phyloP scores from a whole-genome alignment of 2,329 filamentous ascomycete species.

The Tolypocladium tropicale region DNA sequence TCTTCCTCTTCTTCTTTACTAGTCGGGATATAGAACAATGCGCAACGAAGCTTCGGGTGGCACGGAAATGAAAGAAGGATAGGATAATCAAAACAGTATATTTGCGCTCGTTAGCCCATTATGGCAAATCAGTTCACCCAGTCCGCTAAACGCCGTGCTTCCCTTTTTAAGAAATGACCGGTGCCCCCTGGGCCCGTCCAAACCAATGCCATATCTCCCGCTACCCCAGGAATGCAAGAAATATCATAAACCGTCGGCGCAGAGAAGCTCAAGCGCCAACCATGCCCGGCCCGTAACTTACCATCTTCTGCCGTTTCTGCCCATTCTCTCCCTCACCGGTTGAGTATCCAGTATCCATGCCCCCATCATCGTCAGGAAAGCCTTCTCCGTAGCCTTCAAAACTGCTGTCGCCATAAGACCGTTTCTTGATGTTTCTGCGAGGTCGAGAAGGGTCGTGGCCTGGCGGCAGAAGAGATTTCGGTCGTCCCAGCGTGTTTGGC shows the following conservation, averaged over 20 bases:
- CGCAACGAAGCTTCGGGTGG: not conserved
- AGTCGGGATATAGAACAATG: not conserved
- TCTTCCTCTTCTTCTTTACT: not conserved
- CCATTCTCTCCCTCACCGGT: conserved; percentile 61
- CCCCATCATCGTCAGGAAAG: conserved; percentile 56
- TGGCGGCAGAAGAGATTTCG: conserved; percentile 26
- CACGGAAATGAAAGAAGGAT: not conserved
- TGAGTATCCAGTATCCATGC: conserved; percentile 52
- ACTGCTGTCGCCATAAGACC: conserved; percentile 64
- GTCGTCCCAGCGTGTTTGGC: conserved; percentile 21
- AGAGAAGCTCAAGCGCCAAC: conserved; percentile 37
- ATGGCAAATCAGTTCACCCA: conserved; percentile 2
- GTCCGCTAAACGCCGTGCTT: conserved; percentile 23
- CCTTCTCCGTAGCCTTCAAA: conserved; percentile 68
- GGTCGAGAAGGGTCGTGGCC: conserved; percentile 43
- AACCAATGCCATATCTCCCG: conserved; percentile 6
- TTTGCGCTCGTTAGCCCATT: not conserved
- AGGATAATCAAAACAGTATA: not conserved
- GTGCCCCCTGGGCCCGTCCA: conserved; percentile 3
- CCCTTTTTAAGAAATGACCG: conserved; percentile 10
- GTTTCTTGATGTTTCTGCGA: conserved; percentile 60
- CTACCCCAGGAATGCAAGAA: not conserved
- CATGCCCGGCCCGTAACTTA: conserved; percentile 48
- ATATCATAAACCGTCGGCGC: not conserved
- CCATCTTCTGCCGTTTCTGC: conserved; percentile 58